Evolutionary conservation across 2,329 filamentous ascomycete species (phyloP).

Genomic region (Bipolaris victoriae): DNA sequence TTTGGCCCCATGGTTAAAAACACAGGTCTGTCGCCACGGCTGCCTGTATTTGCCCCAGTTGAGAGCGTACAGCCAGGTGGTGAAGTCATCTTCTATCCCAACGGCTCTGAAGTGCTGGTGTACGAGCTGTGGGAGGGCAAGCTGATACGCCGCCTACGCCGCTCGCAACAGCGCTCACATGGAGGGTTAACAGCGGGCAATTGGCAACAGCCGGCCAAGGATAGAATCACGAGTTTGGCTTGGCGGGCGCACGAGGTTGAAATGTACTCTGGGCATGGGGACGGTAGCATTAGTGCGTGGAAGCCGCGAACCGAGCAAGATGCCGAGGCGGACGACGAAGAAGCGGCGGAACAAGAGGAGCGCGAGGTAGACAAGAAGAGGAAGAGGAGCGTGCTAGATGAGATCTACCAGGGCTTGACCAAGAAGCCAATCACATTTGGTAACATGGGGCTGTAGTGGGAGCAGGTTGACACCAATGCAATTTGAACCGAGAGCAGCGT

Average conservation of each 20-base stretch:
- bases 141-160: slow-evolving; percentile 72
- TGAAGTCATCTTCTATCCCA: slow-evolving; percentile 80
- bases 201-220: slow-evolving; percentile 45
- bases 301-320: slow-evolving; percentile 64
- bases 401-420: slow-evolving; percentile 80
- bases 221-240: slow-evolving; percentile 72
- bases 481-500: neutral
- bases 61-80: slow-evolving; percentile 62
- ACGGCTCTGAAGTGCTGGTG: slow-evolving; percentile 73
- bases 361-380: slow-evolving; percentile 56
- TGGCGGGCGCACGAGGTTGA: slow-evolving; percentile 76
- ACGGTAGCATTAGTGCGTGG: slow-evolving; percentile 86
- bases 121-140: slow-evolving; percentile 80
- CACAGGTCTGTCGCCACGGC: slow-evolving; percentile 50
- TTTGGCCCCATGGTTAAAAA: slow-evolving; percentile 87
- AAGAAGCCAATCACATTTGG: slow-evolving; percentile 70
- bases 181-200: slow-evolving; percentile 31
- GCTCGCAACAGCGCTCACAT: slow-evolving; percentile 57
- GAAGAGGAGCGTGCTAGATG: slow-evolving; percentile 79
- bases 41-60: slow-evolving; percentile 63
- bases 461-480: neutral
- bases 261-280: slow-evolving; percentile 82
- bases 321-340: slow-evolving; percentile 51
- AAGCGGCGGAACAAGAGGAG: slow-evolving; percentile 45
- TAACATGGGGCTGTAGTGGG: slow-evolving; percentile 23